phyloP scores from a whole-genome alignment of 2,329 filamentous ascomycete genomes.

The Chrysosphaeria jannelii region DNA sequence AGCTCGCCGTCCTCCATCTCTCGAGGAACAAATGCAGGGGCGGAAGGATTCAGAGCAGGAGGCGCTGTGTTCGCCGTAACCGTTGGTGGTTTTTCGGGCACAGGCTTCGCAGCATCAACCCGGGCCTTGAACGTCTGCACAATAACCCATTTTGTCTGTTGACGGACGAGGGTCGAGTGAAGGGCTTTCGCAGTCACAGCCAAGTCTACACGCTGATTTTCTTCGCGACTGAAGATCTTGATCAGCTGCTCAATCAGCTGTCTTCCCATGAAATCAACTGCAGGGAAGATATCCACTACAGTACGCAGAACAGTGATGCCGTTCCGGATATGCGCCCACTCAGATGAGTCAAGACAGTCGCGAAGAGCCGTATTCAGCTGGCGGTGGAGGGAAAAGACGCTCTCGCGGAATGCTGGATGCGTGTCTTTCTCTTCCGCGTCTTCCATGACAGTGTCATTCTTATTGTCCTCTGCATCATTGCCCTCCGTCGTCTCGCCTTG shows the following conservation, averaged over 20 bases:
- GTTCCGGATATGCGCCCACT: constrained; percentile 97
- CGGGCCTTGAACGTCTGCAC: constrained; percentile 30
- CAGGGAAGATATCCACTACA: constrained; percentile 57
- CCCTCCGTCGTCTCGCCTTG: constrained; percentile 5
- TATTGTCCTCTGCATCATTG: too few relatives aligned
- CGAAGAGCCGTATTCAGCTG: constrained; percentile 54
- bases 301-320: constrained; percentile 70
- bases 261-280: constrained; percentile 62
- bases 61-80: not conserved
- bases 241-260: constrained; percentile 32
- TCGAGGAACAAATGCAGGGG: constrained; percentile 31
- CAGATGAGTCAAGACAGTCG: constrained; percentile 47
- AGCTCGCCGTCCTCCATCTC: constrained; percentile 49
- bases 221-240: constrained; percentile 32
- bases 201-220: constrained; percentile 38
- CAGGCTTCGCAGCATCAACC: constrained; percentile 3
- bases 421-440: not conserved
- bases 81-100: constrained; percentile 9
- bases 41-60: constrained; percentile 26
- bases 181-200: constrained; percentile 44
- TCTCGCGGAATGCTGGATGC: constrained; percentile 59
- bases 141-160: constrained; percentile 38
- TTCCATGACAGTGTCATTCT: not conserved
- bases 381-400: constrained; percentile 76
- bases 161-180: constrained; percentile 35